phyloP scores from a whole-genome alignment of 2,329 filamentous ascomycete genomes.

The Orbilia ellipsospora region DNA sequence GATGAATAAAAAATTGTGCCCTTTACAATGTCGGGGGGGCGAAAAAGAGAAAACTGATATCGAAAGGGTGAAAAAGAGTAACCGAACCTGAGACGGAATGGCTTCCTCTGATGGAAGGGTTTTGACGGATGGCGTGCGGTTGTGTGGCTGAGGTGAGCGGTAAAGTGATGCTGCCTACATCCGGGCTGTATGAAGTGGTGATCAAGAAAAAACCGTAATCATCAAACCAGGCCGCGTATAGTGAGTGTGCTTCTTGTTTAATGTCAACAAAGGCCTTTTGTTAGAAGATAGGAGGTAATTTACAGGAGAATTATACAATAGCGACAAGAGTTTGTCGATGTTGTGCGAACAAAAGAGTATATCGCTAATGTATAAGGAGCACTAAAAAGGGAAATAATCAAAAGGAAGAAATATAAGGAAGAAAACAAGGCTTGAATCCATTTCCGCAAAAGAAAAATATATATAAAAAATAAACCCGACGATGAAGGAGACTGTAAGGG shows the following conservation, averaged over 20 bases:
- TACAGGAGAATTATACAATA: conserved; percentile 54
- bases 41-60: conserved; percentile 4
- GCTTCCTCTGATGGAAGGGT: no score
- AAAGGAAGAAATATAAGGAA: background rate
- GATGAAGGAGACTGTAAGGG: conserved; percentile 17
- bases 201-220: conserved; percentile 3
- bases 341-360: conserved; percentile 18
- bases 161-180: no score
- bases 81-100: no score
- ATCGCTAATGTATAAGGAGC: conserved; percentile 53
- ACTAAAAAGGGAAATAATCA: conserved; percentile 42
- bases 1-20: background rate
- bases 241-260: background rate
- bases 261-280: conserved; percentile 40
- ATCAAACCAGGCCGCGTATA: conserved; percentile 5
- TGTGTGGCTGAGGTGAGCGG: no score
- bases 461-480: conserved; percentile 12
- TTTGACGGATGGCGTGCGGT: no score
- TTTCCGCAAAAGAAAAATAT: conserved; percentile 41
- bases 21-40: background rate
- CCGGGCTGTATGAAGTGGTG: background rate
- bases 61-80: background rate
- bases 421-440: conserved; percentile 48
- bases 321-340: conserved; percentile 24
- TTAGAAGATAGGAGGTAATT: conserved; percentile 45